phyloP scores from a whole-genome alignment of 805 yeast species.

The Kazachstania africana region DNA sequence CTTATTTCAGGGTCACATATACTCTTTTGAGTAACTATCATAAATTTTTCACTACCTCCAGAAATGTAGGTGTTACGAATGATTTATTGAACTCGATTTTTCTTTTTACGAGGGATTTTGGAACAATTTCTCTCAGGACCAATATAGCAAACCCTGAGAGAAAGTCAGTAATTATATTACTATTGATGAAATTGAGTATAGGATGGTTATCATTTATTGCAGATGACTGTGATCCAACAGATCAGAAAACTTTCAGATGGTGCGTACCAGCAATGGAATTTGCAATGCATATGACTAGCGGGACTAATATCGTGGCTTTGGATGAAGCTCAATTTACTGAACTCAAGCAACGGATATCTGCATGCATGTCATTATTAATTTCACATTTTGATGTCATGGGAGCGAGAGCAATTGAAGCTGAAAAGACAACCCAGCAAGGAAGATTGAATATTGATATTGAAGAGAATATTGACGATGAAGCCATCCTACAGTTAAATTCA shows the following conservation, averaged over 20 bases:
- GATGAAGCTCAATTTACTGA: slow-evolving; percentile 63
- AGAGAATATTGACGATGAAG: slow-evolving; percentile 42
- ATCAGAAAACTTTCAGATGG: slow-evolving; percentile 86
- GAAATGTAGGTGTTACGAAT: slow-evolving; percentile 52
- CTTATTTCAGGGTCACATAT: slow-evolving; percentile 56
- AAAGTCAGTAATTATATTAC: slow-evolving; percentile 57
- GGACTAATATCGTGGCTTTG: slow-evolving; percentile 74
- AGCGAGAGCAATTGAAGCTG: slow-evolving; percentile 66
- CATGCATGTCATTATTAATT: slow-evolving; percentile 85
- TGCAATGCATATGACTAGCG: slow-evolving; percentile 88
- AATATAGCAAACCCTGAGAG: slow-evolving; percentile 44
- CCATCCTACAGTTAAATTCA: slow-evolving; percentile 44
- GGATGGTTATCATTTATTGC: slow-evolving; percentile 90
- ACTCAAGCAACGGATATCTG: slow-evolving; percentile 74
- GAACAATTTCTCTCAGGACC: slow-evolving; percentile 54
- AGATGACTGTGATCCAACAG: slow-evolving; percentile 91
- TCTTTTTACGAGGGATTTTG: slow-evolving; percentile 70
- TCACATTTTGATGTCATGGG: slow-evolving; percentile 98
- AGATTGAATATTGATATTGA: slow-evolving; percentile 26
- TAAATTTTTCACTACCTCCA: slow-evolving; percentile 39
- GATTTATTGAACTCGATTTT: slow-evolving; percentile 67
- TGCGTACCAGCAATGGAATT: slow-evolving; percentile 91
- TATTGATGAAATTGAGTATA: slow-evolving; percentile 62
- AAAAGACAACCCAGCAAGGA: slow-evolving; percentile 27
- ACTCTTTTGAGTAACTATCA: slow-evolving; percentile 52